phyloP scores from a whole-genome alignment of 1,284 basidiomycete species.

The Papiliotrema fonsecae region DNA sequence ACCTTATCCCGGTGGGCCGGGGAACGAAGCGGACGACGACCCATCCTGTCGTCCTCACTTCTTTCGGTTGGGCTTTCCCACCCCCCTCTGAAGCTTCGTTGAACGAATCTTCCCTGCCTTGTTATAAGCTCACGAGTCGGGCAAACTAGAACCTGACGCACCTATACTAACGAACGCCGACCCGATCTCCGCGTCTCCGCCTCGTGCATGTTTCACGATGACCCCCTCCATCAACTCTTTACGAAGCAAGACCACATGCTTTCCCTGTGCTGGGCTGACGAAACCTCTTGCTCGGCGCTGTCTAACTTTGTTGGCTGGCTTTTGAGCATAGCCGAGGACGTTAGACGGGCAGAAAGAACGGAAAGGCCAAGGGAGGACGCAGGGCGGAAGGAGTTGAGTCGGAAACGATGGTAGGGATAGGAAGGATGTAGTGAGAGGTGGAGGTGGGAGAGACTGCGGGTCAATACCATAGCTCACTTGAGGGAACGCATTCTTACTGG shows the following conservation, averaged over 20 bases:
- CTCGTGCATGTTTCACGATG: slow-evolving; percentile 28
- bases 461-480: not conserved
- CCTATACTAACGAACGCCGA: slow-evolving; percentile 42
- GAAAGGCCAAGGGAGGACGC: slow-evolving; percentile 43
- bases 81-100: slow-evolving; percentile 11
- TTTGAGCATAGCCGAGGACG: slow-evolving; percentile 29
- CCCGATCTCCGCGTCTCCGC: slow-evolving; percentile 27
- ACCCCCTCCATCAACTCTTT: slow-evolving; percentile 43
- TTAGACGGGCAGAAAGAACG: slow-evolving; percentile 38
- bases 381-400: slow-evolving; percentile 31
- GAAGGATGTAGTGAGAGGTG: slow-evolving; percentile 23
- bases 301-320: slow-evolving; percentile 18
- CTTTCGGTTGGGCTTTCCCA: slow-evolving; percentile 19
- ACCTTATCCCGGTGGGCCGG: slow-evolving; percentile 43
- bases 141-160: slow-evolving; percentile 11
- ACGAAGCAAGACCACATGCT: slow-evolving; percentile 37
- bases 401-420: slow-evolving; percentile 26
- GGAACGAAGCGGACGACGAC: slow-evolving; percentile 44
- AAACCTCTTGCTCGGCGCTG: slow-evolving; percentile 24
- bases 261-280: slow-evolving; percentile 24
- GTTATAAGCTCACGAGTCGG: not conserved
- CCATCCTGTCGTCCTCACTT: slow-evolving; percentile 48
- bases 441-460: slow-evolving; percentile 37
- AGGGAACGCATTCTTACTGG: slow-evolving; percentile 28
- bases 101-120: slow-evolving; percentile 40